Base-by-base conservation (phyloP, 75 land plant genomes). In the Adiantum capillusveneris region DNA sequence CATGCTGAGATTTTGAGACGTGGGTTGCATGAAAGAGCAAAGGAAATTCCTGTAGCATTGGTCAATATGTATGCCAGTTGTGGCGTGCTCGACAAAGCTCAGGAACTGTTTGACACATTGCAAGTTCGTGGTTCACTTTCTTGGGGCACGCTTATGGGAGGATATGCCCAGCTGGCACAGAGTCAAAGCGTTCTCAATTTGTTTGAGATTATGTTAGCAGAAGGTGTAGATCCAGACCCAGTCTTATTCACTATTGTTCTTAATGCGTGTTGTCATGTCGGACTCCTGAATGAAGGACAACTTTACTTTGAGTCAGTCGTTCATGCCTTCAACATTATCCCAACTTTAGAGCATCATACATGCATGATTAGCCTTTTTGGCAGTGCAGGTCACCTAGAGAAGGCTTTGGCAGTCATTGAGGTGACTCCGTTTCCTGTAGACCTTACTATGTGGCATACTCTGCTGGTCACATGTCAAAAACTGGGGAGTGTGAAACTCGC, bases 1-100 rank as follows among this genome's bases (percentile, higher is more conserved):
- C 57, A 11, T 16, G 27, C 27, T 55, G 31, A 9, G 7, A 55
- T 55, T 55, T 3, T 30, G 24, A 55, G 24, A 55, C 18, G 21
- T 18, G 57, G 31, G 11, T 6, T 55, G n/a, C 22, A 18, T n/a
- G 57, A 55, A 55, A 22, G 31, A 2, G 16, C 6, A 3, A 16
- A 14, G 17, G 2, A 3, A 24, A 55, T 55, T 55, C 6, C 24
- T 17, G 24, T 16, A 3, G 31, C 57, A 6, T 30, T 55, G 57
- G 12, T 55, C 25, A 17, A 27, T 55, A 55, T 55, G 57, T 55
- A 55, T 55, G 57, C 57, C 2, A 55, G 24, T 2, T 6, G 16
- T 55, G 57, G 57, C 27, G 2, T 55, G 31, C 7, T 55, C 24
- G 3, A 14, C 1, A 24, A 24, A 24, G 57, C 57, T 28, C 27